A percentile compares a stretch with the other conserved stretches of the same genome.
phyloP scores from a whole-genome alignment of 176 grass and related monocot genomes.

The Musa itinerans region DNA sequence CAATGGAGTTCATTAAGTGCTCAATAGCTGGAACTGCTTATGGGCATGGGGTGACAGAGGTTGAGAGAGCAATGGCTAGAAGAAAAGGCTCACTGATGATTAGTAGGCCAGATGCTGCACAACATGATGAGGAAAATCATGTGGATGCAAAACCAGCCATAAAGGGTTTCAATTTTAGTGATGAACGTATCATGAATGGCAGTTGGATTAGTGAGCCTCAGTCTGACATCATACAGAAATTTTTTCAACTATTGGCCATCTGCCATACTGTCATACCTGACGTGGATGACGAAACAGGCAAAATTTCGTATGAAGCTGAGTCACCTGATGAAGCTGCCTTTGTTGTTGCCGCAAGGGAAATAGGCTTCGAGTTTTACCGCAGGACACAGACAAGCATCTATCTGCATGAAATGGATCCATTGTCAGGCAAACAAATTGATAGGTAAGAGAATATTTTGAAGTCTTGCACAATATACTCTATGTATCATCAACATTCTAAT shows the following conservation, averaged over 20 bases:
- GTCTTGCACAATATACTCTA: slow-evolving; percentile 10
- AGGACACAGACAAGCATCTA: slow-evolving; percentile 58
- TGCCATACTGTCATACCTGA: slow-evolving; percentile 94
- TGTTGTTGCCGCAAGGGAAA: slow-evolving; percentile 61
- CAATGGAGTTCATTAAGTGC: slow-evolving; percentile 97
- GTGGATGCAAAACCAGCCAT: slow-evolving; percentile 10
- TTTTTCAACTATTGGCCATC: slow-evolving; percentile 57
- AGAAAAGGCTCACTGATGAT: slow-evolving; percentile 37
- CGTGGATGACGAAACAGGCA: slow-evolving; percentile 48
- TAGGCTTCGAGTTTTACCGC: slow-evolving; percentile 75
- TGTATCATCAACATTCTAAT: slow-evolving; percentile 1
- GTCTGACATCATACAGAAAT: slow-evolving; percentile 42
- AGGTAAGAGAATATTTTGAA: slow-evolving; percentile 33
- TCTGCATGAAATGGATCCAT: slow-evolving; percentile 54
- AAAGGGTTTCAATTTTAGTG: slow-evolving; percentile 85
- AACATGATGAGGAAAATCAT: slow-evolving; percentile 10
- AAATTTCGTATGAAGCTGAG: slow-evolving; percentile 82
- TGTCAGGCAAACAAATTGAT: slow-evolving; percentile 37
- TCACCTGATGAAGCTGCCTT: slow-evolving; percentile 90
- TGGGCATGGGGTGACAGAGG: slow-evolving; percentile 60
- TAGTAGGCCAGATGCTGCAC: slow-evolving; percentile 10
- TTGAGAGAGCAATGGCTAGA: slow-evolving; percentile 66
- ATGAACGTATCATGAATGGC: slow-evolving; percentile 67
- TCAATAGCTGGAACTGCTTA: slow-evolving; percentile 74
- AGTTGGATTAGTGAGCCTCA: slow-evolving; percentile 52